Evolutionary conservation across 1,139 yeast species (phyloP).

Genomic region (Yamadazyma mexicana): DNA sequence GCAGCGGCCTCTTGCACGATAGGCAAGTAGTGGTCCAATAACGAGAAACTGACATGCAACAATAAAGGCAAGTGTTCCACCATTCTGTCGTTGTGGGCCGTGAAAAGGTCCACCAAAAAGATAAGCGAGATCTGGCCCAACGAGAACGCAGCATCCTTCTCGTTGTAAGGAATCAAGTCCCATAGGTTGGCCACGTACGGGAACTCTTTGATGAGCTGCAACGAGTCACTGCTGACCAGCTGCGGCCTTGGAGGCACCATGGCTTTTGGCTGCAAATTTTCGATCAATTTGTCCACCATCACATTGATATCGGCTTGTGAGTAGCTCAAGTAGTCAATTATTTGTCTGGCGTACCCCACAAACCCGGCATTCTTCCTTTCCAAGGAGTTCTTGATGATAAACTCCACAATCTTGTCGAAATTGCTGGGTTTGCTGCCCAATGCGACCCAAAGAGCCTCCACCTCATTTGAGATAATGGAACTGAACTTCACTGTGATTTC

Average conservation of each 20-base stretch:
- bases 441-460: constrained; percentile 94
- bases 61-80: constrained; percentile 65
- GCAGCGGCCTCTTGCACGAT: constrained; percentile 85
- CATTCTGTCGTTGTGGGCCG: constrained; percentile 59
- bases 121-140: constrained; percentile 85
- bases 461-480: constrained; percentile 74
- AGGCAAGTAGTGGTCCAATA: constrained; percentile 83
- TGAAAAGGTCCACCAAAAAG: constrained; percentile 75
- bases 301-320: constrained; percentile 57
- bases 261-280: constrained; percentile 74
- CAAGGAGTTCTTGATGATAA: constrained; percentile 66
- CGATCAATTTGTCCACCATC: constrained; percentile 64
- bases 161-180: constrained; percentile 54
- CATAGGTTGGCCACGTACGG: constrained; percentile 80
- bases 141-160: constrained; percentile 78
- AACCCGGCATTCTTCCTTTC: constrained; percentile 70
- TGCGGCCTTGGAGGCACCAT: constrained; percentile 74
- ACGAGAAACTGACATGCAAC: constrained; percentile 76
- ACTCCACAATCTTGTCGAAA: constrained; percentile 71
- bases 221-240: constrained; percentile 10
- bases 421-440: constrained; percentile 71
- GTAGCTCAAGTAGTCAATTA: constrained; percentile 69
- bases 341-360: constrained; percentile 78
- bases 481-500: constrained; percentile 83
- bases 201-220: constrained; percentile 23